Conservation (phyloP, 1,139 yeast species). For the Geotrichum europaeum region DNA sequence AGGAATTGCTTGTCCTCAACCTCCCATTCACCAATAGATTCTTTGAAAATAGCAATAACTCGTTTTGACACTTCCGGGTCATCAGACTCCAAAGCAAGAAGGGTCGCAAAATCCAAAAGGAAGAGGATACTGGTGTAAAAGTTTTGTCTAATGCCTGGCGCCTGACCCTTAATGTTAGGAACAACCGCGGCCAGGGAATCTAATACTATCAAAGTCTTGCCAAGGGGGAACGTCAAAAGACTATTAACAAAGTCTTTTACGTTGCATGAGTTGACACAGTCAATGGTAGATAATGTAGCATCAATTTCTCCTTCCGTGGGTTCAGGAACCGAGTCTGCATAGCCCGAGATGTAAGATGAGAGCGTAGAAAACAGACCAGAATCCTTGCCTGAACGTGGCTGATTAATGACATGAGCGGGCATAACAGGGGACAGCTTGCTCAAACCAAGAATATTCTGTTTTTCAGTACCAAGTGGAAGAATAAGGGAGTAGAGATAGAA, state of each 20-base stretch:
- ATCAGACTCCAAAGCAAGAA: slow-evolving; percentile 20
- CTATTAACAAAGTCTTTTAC: slow-evolving; percentile 46
- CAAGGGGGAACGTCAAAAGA: slow-evolving; percentile 6
- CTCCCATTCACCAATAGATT: slow-evolving; percentile 25
- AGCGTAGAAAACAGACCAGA: slow-evolving; percentile 79
- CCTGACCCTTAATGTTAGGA: slow-evolving; percentile 26
- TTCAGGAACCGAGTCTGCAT: slow-evolving; percentile 78
- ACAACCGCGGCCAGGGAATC: slow-evolving; percentile 23
- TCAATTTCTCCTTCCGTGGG: slow-evolving; percentile 92
- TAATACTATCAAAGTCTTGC: neutral
- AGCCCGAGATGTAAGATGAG: slow-evolving; percentile 85
- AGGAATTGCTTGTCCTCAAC: slow-evolving; percentile 31
- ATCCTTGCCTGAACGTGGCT: slow-evolving; percentile 58
- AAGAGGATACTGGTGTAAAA: slow-evolving; percentile 20
- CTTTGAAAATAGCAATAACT: slow-evolving; percentile 30
- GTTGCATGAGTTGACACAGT: slow-evolving; percentile 68
- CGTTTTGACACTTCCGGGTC: slow-evolving; percentile 13
- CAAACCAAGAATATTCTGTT: slow-evolving; percentile 39
- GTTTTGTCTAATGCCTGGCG: slow-evolving; percentile 21
- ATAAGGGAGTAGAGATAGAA: slow-evolving; percentile 70
- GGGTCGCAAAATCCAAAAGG: slow-evolving; percentile 26
- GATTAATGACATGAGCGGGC: slow-evolving; percentile 59
- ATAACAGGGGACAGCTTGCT: slow-evolving; percentile 51
- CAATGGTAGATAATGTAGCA: slow-evolving; percentile 71
- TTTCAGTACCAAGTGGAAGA: slow-evolving; percentile 59